Conservation (phyloP, 2,329 filamentous ascomycete genomes). For the Coniochaeta hoffmannii region DNA sequence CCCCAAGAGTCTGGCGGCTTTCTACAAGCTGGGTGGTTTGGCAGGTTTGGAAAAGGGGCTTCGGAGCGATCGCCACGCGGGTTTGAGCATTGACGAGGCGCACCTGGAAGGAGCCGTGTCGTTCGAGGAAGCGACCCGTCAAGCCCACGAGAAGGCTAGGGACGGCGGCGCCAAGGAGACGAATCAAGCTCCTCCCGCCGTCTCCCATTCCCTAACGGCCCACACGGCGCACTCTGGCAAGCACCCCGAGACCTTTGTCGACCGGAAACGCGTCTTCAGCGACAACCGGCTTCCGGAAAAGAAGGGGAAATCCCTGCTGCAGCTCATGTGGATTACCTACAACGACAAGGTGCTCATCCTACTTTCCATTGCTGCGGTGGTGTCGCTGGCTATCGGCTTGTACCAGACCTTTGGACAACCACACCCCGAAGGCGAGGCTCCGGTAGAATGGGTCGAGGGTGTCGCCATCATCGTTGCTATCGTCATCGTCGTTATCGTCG, state of each 20-base stretch:
- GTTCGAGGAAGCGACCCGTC: slow-evolving; percentile 60
- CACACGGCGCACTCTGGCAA: neutral
- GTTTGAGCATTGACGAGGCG: slow-evolving; percentile 71
- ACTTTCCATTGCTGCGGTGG: slow-evolving; percentile 60
- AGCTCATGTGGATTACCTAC: slow-evolving; percentile 76
- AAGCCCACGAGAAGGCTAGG: slow-evolving; percentile 19
- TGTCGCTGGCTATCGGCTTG: slow-evolving; percentile 67
- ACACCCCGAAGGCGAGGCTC: slow-evolving; percentile 42
- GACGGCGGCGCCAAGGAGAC: slow-evolving; percentile 21
- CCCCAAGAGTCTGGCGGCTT: slow-evolving; percentile 78
- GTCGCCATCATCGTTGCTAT: slow-evolving; percentile 79
- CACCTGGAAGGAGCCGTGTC: slow-evolving; percentile 56
- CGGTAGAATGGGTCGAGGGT: slow-evolving; percentile 73
- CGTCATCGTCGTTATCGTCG: slow-evolving; percentile 67
- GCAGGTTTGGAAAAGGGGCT: slow-evolving; percentile 73
- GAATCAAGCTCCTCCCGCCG: neutral
- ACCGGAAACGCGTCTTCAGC: slow-evolving; percentile 62
- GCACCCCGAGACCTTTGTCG: slow-evolving; percentile 37
- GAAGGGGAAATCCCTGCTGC: slow-evolving; percentile 64
- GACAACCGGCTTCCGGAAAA: slow-evolving; percentile 68
- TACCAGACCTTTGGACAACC: slow-evolving; percentile 64
- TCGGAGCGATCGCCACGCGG: slow-evolving; percentile 61
- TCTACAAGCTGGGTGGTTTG: slow-evolving; percentile 72
- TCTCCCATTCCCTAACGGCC: neutral
- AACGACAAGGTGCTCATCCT: slow-evolving; percentile 77